A percentile compares a stretch with the other conserved stretches of the same genome.
These are phyloP conservation scores for Tulasnella sp. DNA, from an alignment of 768 basidiomycete genomes.

Conservation along the genomic window DNA sequence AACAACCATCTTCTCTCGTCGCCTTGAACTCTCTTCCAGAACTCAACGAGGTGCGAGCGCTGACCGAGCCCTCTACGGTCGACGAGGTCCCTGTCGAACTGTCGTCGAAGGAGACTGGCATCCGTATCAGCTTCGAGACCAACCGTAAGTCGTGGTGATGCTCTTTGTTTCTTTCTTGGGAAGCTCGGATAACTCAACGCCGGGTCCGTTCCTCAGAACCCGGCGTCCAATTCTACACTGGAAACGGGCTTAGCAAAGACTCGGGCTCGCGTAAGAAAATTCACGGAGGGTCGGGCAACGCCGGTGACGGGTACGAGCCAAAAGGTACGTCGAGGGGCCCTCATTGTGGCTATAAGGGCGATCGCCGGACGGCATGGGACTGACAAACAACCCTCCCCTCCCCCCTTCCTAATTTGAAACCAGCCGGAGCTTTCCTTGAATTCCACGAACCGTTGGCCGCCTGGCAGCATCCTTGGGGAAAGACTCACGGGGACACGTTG, in stretches of 20 bases:
- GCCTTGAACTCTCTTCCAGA: conserved; percentile 30
- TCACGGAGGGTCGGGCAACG: conserved; percentile 65
- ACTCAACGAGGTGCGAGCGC: conserved; percentile 47
- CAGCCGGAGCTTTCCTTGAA: conserved; percentile 63
- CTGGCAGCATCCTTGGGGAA: conserved; percentile 46
- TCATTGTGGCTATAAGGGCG: no score
- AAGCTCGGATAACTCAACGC: not conserved
- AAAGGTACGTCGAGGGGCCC: conserved; percentile 46
- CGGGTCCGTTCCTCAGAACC: conserved; percentile 49
- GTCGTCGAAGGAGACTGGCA: conserved; percentile 53
- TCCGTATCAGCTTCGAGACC: conserved; percentile 57
- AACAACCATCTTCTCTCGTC: conserved; percentile 46
- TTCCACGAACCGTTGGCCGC: conserved; percentile 69
- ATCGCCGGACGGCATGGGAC: no score
- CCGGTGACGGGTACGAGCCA: conserved; percentile 53
- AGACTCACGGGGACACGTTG: conserved; percentile 51
- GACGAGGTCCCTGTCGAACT: conserved; percentile 38
- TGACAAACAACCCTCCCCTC: not conserved
- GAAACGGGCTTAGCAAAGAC: conserved; percentile 47
- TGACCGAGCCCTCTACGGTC: conserved; percentile 47
- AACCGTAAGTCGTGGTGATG: conserved; percentile 54
- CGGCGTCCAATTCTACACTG: conserved; percentile 72
- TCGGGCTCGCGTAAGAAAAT: conserved; percentile 63
- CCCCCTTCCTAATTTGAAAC: not conserved
- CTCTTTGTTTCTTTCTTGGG: not conserved